Evolutionary conservation across 129 eudicot genomes (phyloP), one percentile per base, ranked within the genome.

Genomic region (Flaveria brownii): DNA sequence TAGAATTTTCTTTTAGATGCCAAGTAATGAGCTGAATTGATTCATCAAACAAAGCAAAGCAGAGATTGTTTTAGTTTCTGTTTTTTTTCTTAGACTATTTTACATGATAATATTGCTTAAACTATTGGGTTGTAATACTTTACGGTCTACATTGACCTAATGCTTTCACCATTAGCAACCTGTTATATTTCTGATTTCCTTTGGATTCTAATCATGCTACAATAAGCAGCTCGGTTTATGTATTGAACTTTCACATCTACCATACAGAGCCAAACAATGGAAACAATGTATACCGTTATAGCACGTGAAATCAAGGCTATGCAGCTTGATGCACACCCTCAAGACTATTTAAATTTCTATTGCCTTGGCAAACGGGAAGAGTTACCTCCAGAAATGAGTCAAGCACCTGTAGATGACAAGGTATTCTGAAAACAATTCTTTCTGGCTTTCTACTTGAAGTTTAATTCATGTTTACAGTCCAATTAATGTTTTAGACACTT

Each of bases 341-440:
- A 74, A 56, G 96, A 94, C 84, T 94, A 88, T 81, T 71, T 94
- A 67, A 94, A 94, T 85, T 94, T 94, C 82, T 94, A 84, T 71
- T 91, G 96, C 76, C 96, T 92, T 84, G 97, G 97, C 26, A 89
- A 89, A 7, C 83, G 97, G n/a, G 91, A 92, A 77, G 84, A 81
- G 57, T 5, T 87, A 39, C 87, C 96, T 68, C 17, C 61, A 23
- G 86, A 74, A 56, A 71, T 62, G 81, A 68, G 72, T 63, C 88
- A 80, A 57, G 81, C 74, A 33, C 60, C 91, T 59, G 71, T 71
- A 72, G 88, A 87, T 77, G 88, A 77, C 49, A 89, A 84, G 97
- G 98, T 91, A 82, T 47, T 70, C 50, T 46, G 33, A 78, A 49
- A 9, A 15, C 10, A 12, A 56, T 25, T 5, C 20, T 5, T 15